Evolutionary conservation across 176 grass and related monocot genomes (phyloP), one percentile per base, ranked within the genome.

Genomic region (Ampelocalamus luodianensis): DNA sequence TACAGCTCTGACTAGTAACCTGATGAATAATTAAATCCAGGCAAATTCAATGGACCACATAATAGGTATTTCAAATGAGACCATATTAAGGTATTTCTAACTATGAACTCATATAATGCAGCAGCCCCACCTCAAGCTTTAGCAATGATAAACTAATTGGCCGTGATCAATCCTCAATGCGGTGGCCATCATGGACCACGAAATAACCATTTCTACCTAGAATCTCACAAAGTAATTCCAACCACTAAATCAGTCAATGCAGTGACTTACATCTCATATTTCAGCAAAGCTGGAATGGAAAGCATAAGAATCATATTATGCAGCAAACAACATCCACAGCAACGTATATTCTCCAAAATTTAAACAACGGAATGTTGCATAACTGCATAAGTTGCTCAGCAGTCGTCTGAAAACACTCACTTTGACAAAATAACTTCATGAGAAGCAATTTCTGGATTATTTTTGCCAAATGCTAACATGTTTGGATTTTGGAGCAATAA

Each of bases 211-310:
- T 71, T 48, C 36, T 27, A 76, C 45, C 39, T 5, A 54, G 50
- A 6, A 62, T 70, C 18, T 8, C 13, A 36, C 26, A 46, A 79
- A 65, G 39, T 29, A 64, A 43, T 65, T 79, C 27, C 37, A 77
- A 54, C 42, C 12, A 70, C 20, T 81, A 79, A 55, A 49, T 72
- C 56, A 37, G 39, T 72, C 55, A 79, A 65, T 60, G 16, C 40
- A 11, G 43, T 32, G 29, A 38, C n/a, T 74, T 65, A 79, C 58
- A n/a, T n/a, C 49, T 55, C 44, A 58, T n/a, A 79, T 79, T 66
- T 80, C 56, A 50, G 55, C 53, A 71, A 71, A 4, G 54, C 18
- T 79, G 34, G 50, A 68, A 11, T 43, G 36, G 39, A 60, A 62
- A 72, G 26, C 46, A 38, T 4, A 26, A 48, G 24, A 55, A 78